Evolutionary conservation across 495 filamentous ascomycete species (phyloP), one percentile per base, ranked within the genome.

Genomic region (Hyaloscypha hepaticicola): DNA sequence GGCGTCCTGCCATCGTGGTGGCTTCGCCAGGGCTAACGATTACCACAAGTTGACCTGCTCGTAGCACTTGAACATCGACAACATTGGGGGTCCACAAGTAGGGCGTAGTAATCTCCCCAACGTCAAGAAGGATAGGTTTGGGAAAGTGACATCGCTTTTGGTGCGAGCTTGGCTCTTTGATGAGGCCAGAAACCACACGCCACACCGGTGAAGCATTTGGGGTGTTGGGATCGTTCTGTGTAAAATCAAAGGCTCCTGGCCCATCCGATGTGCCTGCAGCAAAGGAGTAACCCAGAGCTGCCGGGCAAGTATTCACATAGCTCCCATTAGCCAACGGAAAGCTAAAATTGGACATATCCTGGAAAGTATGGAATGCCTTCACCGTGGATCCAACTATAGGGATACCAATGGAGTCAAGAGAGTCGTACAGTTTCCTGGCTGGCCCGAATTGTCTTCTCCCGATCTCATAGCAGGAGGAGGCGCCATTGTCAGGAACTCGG

Each of bases 221-320:
- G 14, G 83, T 78, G 63, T 86, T 85, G 12, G 86, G 88, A 58
- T 86, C 79, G 68, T 93, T 93, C 72, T 99, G 95, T 24, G 89
- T 96, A 72, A 97, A 97, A 76, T 99, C 94, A 71, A 97, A 97
- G 3, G 85, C 87, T 0, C 95, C 95, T 0, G 94, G 94, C 9
- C 95, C 92, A 72, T 99, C 95, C 1, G 92, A 92, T 1, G 95
- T 99, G 7, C 95, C 95, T 11, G 90, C 95, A 16, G 95, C 95
- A 75, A 99, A 99, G 2, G 90, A 92, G 66, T 93, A 96, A 24
- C 95, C 95, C 41, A 99, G 75, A 0, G 93, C 95, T n/a, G 95
- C 95, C 11, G 92, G 87, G 69, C 95, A 97, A 11, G 94, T 96
- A 24, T 72, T 80, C 19, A 88, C 84, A 24, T 75, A 80, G 11